phyloP scores from a whole-genome alignment of 2,329 filamentous ascomycete species.

The Aureobasidium musti region DNA sequence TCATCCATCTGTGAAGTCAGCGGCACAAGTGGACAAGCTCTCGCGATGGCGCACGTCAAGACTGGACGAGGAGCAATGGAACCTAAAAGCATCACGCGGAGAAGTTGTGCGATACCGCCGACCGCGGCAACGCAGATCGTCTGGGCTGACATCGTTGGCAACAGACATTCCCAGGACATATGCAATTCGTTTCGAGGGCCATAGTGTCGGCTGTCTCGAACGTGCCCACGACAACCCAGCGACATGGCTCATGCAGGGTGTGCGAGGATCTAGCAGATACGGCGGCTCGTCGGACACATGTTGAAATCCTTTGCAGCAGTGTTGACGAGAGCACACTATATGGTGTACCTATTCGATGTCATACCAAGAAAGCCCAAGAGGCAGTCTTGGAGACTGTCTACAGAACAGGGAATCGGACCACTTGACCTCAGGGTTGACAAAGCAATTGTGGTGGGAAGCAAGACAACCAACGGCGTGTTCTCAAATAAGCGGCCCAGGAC shows the following conservation, averaged over 20 bases:
- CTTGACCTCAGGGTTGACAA: constrained; percentile 5
- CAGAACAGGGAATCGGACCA: not conserved
- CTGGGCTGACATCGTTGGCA: constrained; percentile 25
- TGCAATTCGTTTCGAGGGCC: constrained; percentile 13
- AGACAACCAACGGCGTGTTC: constrained; percentile 13
- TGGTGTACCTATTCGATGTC: not conserved
- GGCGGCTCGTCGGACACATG: constrained; percentile 21
- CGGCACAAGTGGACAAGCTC: constrained; percentile 12
- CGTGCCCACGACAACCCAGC: not conserved
- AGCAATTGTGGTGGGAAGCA: constrained; percentile 25
- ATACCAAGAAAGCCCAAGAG: not conserved
- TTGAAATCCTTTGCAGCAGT: not conserved
- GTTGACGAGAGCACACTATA: not conserved
- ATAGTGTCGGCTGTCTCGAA: constrained; percentile 1
- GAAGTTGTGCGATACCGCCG: not conserved
- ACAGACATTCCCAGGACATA: constrained; percentile 25
- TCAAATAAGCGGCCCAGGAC: constrained; percentile 17
- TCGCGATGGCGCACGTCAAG: constrained; percentile 10
- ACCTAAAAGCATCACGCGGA: constrained; percentile 10
- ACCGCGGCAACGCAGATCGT: constrained; percentile 11
- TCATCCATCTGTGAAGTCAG: constrained; percentile 13
- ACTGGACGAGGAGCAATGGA: constrained; percentile 11
- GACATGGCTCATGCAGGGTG: constrained; percentile 26
- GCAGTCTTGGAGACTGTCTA: not conserved
- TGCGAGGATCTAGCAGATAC: constrained; percentile 1